A percentile compares a stretch with the other conserved stretches of the same genome.
These are phyloP conservation scores for Closterium sp. DNA, from an alignment of 139 green algal genomes.

Conservation along the genomic window DNA sequence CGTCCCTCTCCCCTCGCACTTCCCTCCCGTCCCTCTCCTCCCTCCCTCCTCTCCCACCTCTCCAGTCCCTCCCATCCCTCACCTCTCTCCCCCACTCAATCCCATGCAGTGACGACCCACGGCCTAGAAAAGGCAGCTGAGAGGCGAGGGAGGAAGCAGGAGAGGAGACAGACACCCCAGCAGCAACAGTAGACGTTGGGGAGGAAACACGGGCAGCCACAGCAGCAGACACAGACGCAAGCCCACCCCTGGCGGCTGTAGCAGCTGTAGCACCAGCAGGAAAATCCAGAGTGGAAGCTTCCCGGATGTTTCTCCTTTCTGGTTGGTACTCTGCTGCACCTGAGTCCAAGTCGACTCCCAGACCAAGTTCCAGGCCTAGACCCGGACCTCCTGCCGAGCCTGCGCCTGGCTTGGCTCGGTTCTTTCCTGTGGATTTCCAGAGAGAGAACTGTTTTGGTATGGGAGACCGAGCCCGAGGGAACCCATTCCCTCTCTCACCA, in stretches of 20 bases:
- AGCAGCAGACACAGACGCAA: not conserved
- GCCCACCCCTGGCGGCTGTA: not conserved
- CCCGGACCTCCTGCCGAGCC: not conserved
- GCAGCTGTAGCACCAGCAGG: not conserved
- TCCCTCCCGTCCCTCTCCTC: not conserved
- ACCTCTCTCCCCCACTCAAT: not conserved
- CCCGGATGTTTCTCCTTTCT: not conserved
- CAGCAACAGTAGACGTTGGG: not conserved
- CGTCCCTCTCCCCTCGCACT: not conserved
- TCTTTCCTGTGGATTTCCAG: not conserved
- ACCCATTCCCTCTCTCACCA: not conserved
- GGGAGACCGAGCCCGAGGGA: not conserved
- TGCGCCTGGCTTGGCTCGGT: not conserved
- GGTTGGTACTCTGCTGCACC: not conserved
- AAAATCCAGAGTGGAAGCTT: not conserved
- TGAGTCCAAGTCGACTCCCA: not conserved
- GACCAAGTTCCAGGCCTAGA: not conserved
- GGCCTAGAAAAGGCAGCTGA: not conserved
- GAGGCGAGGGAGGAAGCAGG: not conserved
- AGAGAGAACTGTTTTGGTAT: not conserved
- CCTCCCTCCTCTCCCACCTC: too few relatives aligned
- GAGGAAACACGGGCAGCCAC: not conserved
- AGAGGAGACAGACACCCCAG: not conserved
- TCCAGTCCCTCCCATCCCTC: not conserved
- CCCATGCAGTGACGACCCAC: not conserved